phyloP scores from a whole-genome alignment of 2,329 filamentous ascomycete genomes.

The Tothia fuscella region DNA sequence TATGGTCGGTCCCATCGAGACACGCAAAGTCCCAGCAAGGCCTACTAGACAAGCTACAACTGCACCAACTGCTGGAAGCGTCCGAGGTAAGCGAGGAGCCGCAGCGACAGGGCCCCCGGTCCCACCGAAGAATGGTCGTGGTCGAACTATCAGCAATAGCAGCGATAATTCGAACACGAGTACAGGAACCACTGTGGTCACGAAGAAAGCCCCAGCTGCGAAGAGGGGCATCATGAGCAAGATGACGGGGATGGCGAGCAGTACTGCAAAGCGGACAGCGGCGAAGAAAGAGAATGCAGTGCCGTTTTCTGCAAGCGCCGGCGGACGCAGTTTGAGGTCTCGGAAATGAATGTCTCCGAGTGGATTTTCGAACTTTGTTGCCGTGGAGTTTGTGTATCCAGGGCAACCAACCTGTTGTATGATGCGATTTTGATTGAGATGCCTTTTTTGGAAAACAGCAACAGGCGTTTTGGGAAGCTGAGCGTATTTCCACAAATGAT shows the following conservation, averaged over 20 bases:
- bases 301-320: slow-evolving; percentile 2
- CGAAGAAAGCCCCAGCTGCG: slow-evolving; percentile 30
- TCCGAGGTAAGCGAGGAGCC: slow-evolving; percentile 18
- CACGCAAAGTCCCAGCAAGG: slow-evolving; percentile 26
- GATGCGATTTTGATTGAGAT: too few relatives aligned
- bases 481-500: too few relatives aligned
- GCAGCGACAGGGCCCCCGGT: slow-evolving; percentile 21
- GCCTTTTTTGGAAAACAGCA: too few relatives aligned
- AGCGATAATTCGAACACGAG: slow-evolving; percentile 55
- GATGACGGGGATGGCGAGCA: slow-evolving; percentile 7
- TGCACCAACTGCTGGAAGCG: slow-evolving; percentile 8
- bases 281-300: slow-evolving; percentile 9
- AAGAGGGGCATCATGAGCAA: slow-evolving; percentile 10
- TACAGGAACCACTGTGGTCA: slow-evolving; percentile 49
- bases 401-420: too few relatives aligned
- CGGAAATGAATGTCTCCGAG: slow-evolving; percentile 5
- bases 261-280: slow-evolving; percentile 5
- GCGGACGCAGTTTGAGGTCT: slow-evolving; percentile 3
- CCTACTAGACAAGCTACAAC: slow-evolving; percentile 21
- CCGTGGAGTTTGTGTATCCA: too few relatives aligned
- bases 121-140: slow-evolving; percentile 29
- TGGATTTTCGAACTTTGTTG: too few relatives aligned
- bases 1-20: slow-evolving; percentile 4
- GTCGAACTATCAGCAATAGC: slow-evolving; percentile 41
- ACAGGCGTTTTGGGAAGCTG: too few relatives aligned